Evolutionary conservation across 495 filamentous ascomycete species (phyloP).

Genomic region (Aspergillus carlsbadensis): DNA sequence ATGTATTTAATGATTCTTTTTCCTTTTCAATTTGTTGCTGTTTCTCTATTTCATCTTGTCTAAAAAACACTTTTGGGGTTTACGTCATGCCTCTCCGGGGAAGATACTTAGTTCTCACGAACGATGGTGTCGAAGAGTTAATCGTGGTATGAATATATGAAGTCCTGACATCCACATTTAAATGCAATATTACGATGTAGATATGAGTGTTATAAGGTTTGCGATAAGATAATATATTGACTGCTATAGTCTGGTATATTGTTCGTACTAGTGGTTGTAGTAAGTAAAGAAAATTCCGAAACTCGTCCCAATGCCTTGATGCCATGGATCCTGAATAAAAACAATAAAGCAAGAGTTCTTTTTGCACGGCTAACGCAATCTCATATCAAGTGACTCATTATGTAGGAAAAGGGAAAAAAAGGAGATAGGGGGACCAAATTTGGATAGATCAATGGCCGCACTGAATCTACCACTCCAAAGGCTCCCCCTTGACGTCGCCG

Average conservation of each 20-base stretch:
- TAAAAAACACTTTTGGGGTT: background rate
- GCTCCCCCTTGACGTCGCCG: slow-evolving; percentile 80
- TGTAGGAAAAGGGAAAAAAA: background rate
- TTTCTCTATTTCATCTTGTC: background rate
- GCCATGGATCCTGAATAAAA: background rate
- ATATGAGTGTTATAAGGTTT: background rate
- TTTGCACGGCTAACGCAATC: background rate
- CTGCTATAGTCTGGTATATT: slow-evolving; percentile 4
- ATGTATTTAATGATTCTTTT: slow-evolving; percentile 3
- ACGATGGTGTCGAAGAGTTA: background rate
- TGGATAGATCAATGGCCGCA: background rate
- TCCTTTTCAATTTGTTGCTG: background rate
- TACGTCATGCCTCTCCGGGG: background rate
- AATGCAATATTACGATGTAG: background rate
- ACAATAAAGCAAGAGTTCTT: background rate
- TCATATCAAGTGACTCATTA: slow-evolving; percentile 1
- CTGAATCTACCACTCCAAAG: slow-evolving; percentile 85
- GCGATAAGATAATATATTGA: background rate
- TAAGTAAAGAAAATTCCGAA: background rate
- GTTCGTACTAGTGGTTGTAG: background rate
- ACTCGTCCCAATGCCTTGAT: background rate
- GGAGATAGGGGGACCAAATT: background rate
- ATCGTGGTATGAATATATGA: background rate
- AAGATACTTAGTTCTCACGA: background rate
- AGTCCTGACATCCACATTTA: background rate